Base-by-base conservation (phyloP, 208 protist genomes). In the Phytomonas francai region DNA sequence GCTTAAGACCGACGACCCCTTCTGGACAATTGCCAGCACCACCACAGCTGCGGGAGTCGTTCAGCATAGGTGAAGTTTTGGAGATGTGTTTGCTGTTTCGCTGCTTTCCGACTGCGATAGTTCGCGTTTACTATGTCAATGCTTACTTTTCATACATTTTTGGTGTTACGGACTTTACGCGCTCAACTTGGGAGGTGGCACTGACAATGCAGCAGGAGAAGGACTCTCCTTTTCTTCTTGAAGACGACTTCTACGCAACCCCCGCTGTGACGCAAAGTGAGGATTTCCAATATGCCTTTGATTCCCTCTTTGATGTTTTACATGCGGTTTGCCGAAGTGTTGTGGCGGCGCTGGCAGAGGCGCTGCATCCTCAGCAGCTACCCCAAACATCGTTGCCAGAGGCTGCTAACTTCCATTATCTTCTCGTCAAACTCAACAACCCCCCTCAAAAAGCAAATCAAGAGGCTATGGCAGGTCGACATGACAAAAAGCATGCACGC, bases 41-140 rank as follows among this genome's bases (percentile, higher is more conserved):
- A 39, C 56, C 73, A 36, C 67, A 70, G 65, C 60, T 89, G 66
- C 61, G 77, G 27, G 84, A 90, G 64, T 65, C 59, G 8, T 80
- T 91, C 63, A 87, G 76, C 59, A 80, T 79, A 39, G 62, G 65
- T 14, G 86, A 92, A 59, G 79, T 84, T 68, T 63, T 87, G 29
- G 60, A 76, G 58, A 65, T 88, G 58, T 78, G 74, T 56, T 54
- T 78, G 11, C 12, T 89, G 27, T 79, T 93, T 58, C 71, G 73
- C 42, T 88, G 82, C 67, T 87, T 83, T 70, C 87, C 87, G 0
- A 68, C 29, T 7, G 84, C 84, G 0, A 59, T 63, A 12, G 74
- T 88, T 29, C 76, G 70, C 16, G 71, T 93, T 14, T 80, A 88
- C 54, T 76, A 80, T 14, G 76, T 93, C 16, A 49, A 49, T 49